Conservation (phyloP, 2,329 filamentous ascomycete genomes). For the Hypoxylon sp. region DNA sequence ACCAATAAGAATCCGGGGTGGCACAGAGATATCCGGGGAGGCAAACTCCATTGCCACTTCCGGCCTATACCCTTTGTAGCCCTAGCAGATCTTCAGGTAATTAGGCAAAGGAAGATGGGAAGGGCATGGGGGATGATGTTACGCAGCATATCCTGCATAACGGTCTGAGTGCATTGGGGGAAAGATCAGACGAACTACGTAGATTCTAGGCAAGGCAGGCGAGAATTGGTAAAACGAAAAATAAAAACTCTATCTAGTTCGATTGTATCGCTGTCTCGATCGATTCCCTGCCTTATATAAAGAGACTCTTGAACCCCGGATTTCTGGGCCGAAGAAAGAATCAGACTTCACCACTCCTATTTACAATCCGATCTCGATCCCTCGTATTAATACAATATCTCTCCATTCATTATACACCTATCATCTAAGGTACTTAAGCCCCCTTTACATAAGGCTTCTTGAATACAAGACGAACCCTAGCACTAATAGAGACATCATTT, state of each 20-base stretch:
- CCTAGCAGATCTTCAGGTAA: slow-evolving; percentile 7
- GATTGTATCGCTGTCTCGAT: slow-evolving; percentile 8
- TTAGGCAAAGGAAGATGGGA: slow-evolving; percentile 14
- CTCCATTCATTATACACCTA: slow-evolving; percentile 10
- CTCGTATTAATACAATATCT: slow-evolving; percentile 6
- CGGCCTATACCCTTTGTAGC: slow-evolving; percentile 26
- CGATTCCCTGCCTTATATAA: slow-evolving; percentile 29
- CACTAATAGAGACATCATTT: slow-evolving; percentile 8
- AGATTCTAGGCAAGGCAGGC: slow-evolving; percentile 26
- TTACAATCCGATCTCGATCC: slow-evolving; percentile 24
- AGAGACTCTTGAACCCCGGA: slow-evolving; percentile 14
- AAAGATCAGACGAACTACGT: slow-evolving; percentile 35
- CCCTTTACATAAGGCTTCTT: not conserved
- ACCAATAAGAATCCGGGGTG: slow-evolving; percentile 34
- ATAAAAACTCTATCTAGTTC: slow-evolving; percentile 28
- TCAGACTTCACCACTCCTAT: not conserved
- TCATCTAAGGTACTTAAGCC: slow-evolving; percentile 24
- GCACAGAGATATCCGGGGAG: slow-evolving; percentile 29
- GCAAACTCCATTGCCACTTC: slow-evolving; percentile 33
- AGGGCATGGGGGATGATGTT: slow-evolving; percentile 20
- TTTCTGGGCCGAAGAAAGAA: slow-evolving; percentile 1
- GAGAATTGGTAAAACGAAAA: slow-evolving; percentile 12
- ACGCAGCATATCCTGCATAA: slow-evolving; percentile 33
- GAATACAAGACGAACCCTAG: not conserved
- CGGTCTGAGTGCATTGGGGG: slow-evolving; percentile 15